Base-by-base conservation (phyloP, 805 yeast species). In the Debaryomyces maramus region DNA sequence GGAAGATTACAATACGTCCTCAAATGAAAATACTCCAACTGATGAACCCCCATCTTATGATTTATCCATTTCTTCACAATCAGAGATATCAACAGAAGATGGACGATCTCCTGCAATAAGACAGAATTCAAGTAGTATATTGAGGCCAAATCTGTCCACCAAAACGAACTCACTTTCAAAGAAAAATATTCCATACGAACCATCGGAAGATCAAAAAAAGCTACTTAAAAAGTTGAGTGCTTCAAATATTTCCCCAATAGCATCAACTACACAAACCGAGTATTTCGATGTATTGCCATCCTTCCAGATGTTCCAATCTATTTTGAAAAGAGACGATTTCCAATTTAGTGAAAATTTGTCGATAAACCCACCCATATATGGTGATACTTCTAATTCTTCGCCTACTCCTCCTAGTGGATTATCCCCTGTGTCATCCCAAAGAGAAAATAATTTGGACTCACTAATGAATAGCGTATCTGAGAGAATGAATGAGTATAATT, bases 201-300 rank as follows among this genome's bases (percentile, higher is more conserved):
- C 73, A 6, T 41, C 68, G 2, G 38, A 48, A 10, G 68, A 67
- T 32, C 64, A 62, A 29, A 72, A 68, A 44, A 48, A 43, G 9
- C 69, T 63, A 13, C 65, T 66, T 21, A 71, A 66, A 15, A 24
- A n/a, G 7, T 15, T 24, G 5, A 17, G 32, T n/a, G 16, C 13
- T 16, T 17, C 32, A 11, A 29, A 14, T 5, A 35, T 60, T 5
- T 50, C 59, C 1, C 50, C 61, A 5, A 43, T 52, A 2, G 46
- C 59, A 6, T 55, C 67, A 4, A 49, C 54, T 22, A 51, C 67
- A 1, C 65, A 61, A 34, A 63, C 70, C 2, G 65, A 65, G 35
- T 63, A 65, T 41, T 70, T 78, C 36, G 87, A 82, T 48, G 75
- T 82, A 2, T 56, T 83, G 24, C 89, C 88, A 0, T 80, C 87